Base-by-base conservation (phyloP, 495 filamentous ascomycete species). In the Trichoderma orchidacearum region DNA sequence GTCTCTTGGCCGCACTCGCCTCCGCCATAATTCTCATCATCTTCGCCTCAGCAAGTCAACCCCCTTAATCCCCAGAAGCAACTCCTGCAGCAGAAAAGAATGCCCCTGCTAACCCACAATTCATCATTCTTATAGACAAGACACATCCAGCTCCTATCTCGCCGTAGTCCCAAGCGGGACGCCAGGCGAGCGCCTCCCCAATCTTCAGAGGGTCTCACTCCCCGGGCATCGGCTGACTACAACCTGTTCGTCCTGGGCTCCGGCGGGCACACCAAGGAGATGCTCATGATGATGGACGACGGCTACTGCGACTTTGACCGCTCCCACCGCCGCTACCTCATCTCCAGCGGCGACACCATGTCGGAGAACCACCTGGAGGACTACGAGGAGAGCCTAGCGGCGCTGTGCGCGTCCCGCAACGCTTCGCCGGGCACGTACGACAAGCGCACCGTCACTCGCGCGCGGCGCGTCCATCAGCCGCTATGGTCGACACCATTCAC, bases 211-310 rank as follows among this genome's bases (percentile, higher is more conserved):
- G 38, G n/a, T 12, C 18, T 1, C 38, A 13, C 15, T 31, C 51
- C 11, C 5, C 51, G 17, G 8, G 27, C 51, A 2, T n/a, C 51
- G 4, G 11, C 23, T 5, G 53, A 55, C 30, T 90, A 90, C 67
- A 73, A 93, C 51, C 73, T 95, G 25, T 77, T 94, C 56, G 81
- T 96, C 53, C 84, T 96, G 54, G 93, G 93, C 35, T 92, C 86
- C 28, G 93, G 93, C 56, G 93, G 93, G 4, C 93, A 98, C 72
- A 96, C 92, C 1, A 81, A 88, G 12, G 93, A 98, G 73, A 94
- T 97, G 87, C 72, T 96, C 45, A 80, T 84, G 58, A 84, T 94
- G 69, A 75, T 97, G 25, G 67, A 76, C 25, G 72, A 76, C 28
- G 68, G 71, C 15, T 67, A 78, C 36, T 56, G 68, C 21, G 62